phyloP scores from a whole-genome alignment of 1,284 basidiomycete genomes.

The Ustilago lituana region DNA sequence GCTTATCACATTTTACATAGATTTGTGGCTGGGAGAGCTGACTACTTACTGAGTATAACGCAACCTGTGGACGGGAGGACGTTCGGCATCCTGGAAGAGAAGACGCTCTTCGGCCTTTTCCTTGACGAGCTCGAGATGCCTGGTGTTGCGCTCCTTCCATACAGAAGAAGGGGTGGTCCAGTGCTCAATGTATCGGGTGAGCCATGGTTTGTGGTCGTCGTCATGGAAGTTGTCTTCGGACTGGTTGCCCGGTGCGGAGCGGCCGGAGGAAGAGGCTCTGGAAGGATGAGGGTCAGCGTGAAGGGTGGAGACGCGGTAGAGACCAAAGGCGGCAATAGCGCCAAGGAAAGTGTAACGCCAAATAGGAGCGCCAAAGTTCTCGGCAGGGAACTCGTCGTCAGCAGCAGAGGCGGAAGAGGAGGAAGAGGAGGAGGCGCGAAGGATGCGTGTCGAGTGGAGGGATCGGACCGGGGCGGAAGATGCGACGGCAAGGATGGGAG shows the following conservation, averaged over 20 bases:
- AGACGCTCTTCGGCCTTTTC: conserved; percentile 55
- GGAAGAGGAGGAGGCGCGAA: conserved; percentile 27
- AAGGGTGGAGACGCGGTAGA: conserved; percentile 54
- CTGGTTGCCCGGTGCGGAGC: conserved; percentile 52
- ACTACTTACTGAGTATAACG: conserved; percentile 52
- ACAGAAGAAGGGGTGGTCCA: conserved; percentile 44
- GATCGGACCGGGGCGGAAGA: conserved; percentile 28
- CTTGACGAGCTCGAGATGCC: conserved; percentile 51
- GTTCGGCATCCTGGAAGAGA: conserved; percentile 59
- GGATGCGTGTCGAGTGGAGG: conserved; percentile 39
- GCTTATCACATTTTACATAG: too few species aligned
- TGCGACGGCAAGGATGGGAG: conserved; percentile 11
- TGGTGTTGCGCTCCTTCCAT: conserved; percentile 53
- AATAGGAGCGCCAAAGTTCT: conserved; percentile 54
- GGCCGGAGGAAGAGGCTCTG: conserved; percentile 47
- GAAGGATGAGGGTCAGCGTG: conserved; percentile 54
- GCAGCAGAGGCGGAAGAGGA: conserved; percentile 25
- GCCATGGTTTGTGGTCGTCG: conserved; percentile 53
- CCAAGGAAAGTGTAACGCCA: conserved; percentile 56
- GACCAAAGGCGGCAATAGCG: conserved; percentile 40
- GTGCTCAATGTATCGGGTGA: conserved; percentile 60
- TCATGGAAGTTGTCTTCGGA: conserved; percentile 47
- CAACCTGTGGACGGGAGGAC: conserved; percentile 57
- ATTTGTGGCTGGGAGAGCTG: too few species aligned
- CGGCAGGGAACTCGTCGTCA: conserved; percentile 38